These are phyloP conservation scores for Oryza longistaminata DNA, from an alignment of 176 grass and related monocot genomes.

Conservation along the genomic window DNA sequence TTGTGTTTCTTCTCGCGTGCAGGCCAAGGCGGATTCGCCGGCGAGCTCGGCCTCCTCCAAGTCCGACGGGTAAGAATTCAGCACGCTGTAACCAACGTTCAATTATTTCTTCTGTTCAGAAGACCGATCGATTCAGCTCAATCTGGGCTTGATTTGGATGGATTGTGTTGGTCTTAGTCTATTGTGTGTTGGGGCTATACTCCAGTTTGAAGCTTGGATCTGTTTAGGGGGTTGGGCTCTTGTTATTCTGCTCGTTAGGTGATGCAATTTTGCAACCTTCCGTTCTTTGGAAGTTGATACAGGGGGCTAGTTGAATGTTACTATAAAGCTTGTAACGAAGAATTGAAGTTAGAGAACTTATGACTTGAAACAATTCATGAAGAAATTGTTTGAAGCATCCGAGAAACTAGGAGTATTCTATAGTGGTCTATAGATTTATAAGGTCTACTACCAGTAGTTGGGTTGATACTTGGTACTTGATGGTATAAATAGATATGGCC, in stretches of 20 bases:
- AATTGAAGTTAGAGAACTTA: not conserved
- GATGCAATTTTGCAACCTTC: not conserved
- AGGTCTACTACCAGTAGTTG: too few relatives aligned
- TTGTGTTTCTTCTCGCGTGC: not conserved
- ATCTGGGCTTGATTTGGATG: not conserved
- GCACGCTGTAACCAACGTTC: not conserved
- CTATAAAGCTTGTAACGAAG: not conserved
- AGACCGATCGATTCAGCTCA: too few relatives aligned
- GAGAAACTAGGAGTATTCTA: not conserved
- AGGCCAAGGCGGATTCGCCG: constrained; percentile 47
- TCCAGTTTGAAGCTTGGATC: not conserved
- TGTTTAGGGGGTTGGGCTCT: not conserved
- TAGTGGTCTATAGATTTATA: too few relatives aligned
- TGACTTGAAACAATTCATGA: not conserved
- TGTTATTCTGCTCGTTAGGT: not conserved
- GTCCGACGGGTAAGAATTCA: constrained; percentile 40
- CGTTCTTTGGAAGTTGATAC: not conserved
- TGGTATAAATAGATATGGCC: too few relatives aligned
- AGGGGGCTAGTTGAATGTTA: not conserved
- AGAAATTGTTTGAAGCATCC: not conserved
- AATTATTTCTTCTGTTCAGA: too few relatives aligned
- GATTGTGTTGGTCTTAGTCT: not conserved
- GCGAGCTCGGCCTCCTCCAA: constrained; percentile 5
- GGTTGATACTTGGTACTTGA: too few relatives aligned
- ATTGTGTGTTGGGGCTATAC: not conserved